A percentile compares a stretch with the other conserved stretches of the same genome.
Evolutionary conservation across 257 asterid genomes (phyloP).

Genomic region (Voacanga thouarsii): DNA sequence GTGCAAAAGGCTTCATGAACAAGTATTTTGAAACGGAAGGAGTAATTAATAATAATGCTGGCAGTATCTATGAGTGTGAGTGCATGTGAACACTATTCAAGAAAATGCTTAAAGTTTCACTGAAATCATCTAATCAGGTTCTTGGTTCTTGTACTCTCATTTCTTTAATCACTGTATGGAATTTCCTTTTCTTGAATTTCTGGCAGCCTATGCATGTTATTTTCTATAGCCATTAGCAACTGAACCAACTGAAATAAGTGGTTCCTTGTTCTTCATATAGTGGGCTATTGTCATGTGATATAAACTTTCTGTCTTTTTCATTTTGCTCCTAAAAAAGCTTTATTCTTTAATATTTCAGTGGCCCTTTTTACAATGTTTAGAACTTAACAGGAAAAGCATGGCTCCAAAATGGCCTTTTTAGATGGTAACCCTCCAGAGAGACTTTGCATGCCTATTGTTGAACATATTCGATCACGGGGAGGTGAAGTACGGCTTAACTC

Average conservation of each 20-base stretch:
- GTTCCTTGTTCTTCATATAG: not conserved
- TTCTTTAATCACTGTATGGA: not conserved
- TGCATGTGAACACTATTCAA: not conserved
- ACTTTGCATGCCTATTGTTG: slow-evolving; percentile 91
- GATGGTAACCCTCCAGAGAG: slow-evolving; percentile 99
- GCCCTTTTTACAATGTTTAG: slow-evolving; percentile 8
- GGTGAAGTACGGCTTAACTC: slow-evolving; percentile 79
- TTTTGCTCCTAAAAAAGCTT: not conserved
- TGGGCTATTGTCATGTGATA: not conserved
- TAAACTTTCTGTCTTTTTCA: not conserved
- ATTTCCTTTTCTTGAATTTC: no score
- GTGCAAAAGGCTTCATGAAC: no score
- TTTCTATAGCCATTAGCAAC: not conserved
- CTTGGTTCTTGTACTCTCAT: not conserved
- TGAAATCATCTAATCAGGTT: not conserved
- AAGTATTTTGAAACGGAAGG: no score
- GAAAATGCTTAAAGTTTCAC: slow-evolving; percentile 1
- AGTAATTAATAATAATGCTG: not conserved
- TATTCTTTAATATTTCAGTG: not conserved
- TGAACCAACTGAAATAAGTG: not conserved
- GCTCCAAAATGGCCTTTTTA: slow-evolving; percentile 98
- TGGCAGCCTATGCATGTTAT: not conserved
- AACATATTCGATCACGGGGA: slow-evolving; percentile 73
- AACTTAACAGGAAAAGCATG: slow-evolving; percentile 78
- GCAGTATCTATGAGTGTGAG: not conserved